Percentiles rank a stretch among this genome's conserved stretches.
These are phyloP conservation scores for Achaetomium macrosporum DNA, from an alignment of 2,329 filamentous ascomycete species.

Conservation along the genomic window DNA sequence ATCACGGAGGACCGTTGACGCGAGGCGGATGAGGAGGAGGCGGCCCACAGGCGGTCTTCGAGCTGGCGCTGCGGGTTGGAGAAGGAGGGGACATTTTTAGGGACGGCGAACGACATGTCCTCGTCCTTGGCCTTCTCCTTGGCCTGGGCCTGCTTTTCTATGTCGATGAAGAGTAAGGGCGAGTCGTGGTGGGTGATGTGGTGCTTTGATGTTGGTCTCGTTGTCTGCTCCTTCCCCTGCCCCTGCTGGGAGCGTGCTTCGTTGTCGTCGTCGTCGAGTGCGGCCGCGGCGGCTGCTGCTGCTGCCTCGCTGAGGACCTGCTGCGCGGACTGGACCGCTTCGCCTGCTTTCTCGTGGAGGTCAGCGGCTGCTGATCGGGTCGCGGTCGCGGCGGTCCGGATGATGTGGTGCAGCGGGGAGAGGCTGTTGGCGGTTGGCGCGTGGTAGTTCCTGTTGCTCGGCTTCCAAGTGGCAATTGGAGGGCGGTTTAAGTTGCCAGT, in stretches of 20 bases:
- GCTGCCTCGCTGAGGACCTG: constrained; percentile 11
- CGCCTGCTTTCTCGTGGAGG: constrained; percentile 43
- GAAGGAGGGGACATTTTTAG: constrained; percentile 65
- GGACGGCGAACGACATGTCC: constrained; percentile 61
- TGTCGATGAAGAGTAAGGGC: background rate
- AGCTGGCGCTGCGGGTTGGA: constrained; percentile 56
- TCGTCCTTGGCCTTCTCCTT: constrained; percentile 18
- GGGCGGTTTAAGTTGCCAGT: constrained; percentile 22
- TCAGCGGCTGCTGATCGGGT: constrained; percentile 39
- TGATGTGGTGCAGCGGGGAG: constrained; percentile 36
- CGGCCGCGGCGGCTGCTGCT: background rate
- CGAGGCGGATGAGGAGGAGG: constrained; percentile 12
- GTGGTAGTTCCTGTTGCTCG: constrained; percentile 8
- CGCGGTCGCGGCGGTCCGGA: constrained; percentile 45
- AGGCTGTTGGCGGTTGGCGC: constrained; percentile 18
- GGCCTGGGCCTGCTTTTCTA: constrained; percentile 18
- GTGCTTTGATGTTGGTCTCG: constrained; percentile 30
- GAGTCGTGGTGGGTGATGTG: constrained; percentile 23
- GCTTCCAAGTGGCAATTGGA: constrained; percentile 16
- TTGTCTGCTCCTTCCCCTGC: constrained; percentile 29
- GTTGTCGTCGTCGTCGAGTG: constrained; percentile 1
- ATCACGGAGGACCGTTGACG: constrained; percentile 33
- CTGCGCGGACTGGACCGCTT: constrained; percentile 30
- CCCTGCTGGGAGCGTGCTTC: constrained; percentile 31
- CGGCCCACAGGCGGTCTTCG: constrained; percentile 62